Conservation (phyloP, 2,329 filamentous ascomycete genomes). For the Metarhizium album region DNA sequence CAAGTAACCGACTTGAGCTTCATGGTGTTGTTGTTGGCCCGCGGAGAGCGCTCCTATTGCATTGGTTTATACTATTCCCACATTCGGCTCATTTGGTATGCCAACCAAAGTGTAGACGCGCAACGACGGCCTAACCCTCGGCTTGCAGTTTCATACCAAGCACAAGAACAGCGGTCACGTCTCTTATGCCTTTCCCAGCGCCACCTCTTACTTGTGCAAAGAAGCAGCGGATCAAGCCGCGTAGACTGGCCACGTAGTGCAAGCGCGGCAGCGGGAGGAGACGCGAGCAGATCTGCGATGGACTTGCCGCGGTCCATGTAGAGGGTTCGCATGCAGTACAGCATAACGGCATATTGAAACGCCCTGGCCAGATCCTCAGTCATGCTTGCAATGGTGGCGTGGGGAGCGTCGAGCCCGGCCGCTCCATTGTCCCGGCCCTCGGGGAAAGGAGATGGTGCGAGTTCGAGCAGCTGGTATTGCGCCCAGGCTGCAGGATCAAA, state of each 20-base stretch:
- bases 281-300: neutral
- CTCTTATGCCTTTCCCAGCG: neutral
- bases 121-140: no score
- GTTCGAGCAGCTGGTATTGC: neutral
- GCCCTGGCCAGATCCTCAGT: slow-evolving; percentile 4
- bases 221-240: no score
- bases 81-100: no score
- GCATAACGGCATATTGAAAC: slow-evolving; percentile 1
- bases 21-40: no score
- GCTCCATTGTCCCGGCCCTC: no score
- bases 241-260: no score
- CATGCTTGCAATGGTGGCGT: neutral
- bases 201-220: neutral
- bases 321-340: slow-evolving; percentile 8
- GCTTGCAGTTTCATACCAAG: no score
- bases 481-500: neutral
- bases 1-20: no score
- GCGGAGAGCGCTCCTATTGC: no score
- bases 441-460: neutral
- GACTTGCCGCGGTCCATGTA: slow-evolving; percentile 6
- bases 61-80: no score
- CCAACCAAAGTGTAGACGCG: no score
- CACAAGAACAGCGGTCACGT: neutral
- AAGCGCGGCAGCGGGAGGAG: neutral
- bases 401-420: neutral